These are phyloP conservation scores for Coemansia sp. DNA, from an alignment of 192 early-diverging fungal species.

Conservation along the genomic window DNA sequence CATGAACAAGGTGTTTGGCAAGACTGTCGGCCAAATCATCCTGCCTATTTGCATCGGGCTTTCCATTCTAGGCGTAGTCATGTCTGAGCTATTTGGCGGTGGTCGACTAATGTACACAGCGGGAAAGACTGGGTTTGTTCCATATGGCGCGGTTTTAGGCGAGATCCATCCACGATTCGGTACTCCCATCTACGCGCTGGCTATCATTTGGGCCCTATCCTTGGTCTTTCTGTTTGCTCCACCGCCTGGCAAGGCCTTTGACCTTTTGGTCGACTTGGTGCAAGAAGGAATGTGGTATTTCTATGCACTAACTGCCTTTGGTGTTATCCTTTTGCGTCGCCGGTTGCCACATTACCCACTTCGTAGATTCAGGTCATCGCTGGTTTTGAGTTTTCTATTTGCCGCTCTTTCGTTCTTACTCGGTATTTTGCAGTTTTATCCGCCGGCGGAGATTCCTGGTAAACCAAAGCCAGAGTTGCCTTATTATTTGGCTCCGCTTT, in stretches of 20 bases:
- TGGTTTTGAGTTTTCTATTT: constrained; percentile 47
- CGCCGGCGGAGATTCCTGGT: constrained; percentile 41
- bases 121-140: constrained; percentile 57
- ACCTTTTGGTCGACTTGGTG: constrained; percentile 61
- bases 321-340: constrained; percentile 54
- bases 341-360: constrained; percentile 51
- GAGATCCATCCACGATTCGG: constrained; percentile 53
- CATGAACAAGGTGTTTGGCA: constrained; percentile 61
- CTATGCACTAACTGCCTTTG: constrained; percentile 62
- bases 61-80: constrained; percentile 59
- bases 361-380: constrained; percentile 41
- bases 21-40: constrained; percentile 54
- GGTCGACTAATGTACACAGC: constrained; percentile 60
- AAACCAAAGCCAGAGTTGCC: constrained; percentile 34
- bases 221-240: constrained; percentile 58
- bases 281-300: constrained; percentile 66
- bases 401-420: constrained; percentile 34
- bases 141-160: constrained; percentile 53
- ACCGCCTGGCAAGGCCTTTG: constrained; percentile 61
- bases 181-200: constrained; percentile 56
- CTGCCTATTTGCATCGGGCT: constrained; percentile 60
- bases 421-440: constrained; percentile 54
- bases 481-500: constrained; percentile 46
- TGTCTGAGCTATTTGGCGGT: constrained; percentile 58
- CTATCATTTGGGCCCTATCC: constrained; percentile 53